These are phyloP conservation scores for Stachybotrys echinatus DNA, from an alignment of 2,329 filamentous ascomycete species.

Conservation along the genomic window DNA sequence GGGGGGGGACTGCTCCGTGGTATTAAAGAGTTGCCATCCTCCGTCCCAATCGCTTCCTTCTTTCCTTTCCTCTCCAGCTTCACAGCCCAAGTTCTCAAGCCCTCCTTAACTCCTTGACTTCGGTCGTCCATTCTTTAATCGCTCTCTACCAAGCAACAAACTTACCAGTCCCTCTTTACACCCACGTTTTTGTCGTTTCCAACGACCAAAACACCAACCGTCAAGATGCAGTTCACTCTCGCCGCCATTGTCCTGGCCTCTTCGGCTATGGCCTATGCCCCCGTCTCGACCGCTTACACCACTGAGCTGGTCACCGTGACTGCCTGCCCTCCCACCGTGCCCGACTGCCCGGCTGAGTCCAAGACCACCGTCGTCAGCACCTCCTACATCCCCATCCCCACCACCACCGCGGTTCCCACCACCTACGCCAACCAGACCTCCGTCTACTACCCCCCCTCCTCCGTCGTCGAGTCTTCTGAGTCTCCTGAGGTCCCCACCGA, in stretches of 20 bases:
- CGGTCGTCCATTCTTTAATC: conserved; percentile 54
- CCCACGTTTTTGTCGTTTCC: conserved; percentile 18
- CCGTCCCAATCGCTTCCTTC: conserved; percentile 18
- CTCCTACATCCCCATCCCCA: conserved; percentile 11
- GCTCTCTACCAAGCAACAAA: conserved; percentile 18
- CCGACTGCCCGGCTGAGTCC: conserved; percentile 45
- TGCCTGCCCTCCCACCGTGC: conserved; percentile 53
- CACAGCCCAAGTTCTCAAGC: conserved; percentile 34
- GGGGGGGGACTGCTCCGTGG: conserved; percentile 14
- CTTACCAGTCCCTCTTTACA: conserved; percentile 18
- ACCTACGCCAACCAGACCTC: conserved; percentile 15
- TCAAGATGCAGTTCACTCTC: conserved; percentile 59
- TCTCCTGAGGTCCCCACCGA: conserved; percentile 4
- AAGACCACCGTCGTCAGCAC: conserved; percentile 14
- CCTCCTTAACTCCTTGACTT: conserved; percentile 41
- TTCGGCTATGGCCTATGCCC: conserved; percentile 22
- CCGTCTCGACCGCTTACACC: conserved; percentile 46
- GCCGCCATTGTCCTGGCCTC: conserved; percentile 42
- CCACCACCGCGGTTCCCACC: conserved; percentile 30
- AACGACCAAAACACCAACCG: conserved; percentile 15
- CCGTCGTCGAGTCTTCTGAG: conserved; percentile 18
- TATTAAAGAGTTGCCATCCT: conserved; percentile 44
- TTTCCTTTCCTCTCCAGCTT: conserved; percentile 33
- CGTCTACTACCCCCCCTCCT: conserved; percentile 39
- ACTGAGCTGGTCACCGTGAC: conserved; percentile 58